Percentiles rank a stretch among this genome's conserved stretches.
Evolutionary conservation across 140 eudicot species (phyloP).

Genomic region (Erigeron philadelphicus): DNA sequence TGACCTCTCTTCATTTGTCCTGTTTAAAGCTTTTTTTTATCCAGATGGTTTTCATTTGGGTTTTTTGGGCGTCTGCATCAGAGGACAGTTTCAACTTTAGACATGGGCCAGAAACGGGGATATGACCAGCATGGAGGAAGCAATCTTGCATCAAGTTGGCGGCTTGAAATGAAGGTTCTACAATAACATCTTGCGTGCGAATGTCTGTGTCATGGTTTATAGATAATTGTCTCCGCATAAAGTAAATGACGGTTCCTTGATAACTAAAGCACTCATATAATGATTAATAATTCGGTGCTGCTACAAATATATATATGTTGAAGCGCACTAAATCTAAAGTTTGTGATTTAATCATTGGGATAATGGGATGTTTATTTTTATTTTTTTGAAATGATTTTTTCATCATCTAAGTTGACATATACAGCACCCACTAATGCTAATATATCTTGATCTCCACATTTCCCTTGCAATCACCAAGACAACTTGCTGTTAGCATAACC

Average conservation of each 20-base stretch:
- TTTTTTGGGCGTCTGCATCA: constrained; percentile 34
- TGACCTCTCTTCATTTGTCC: constrained; percentile 24
- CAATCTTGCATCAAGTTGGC: constrained; percentile 22
- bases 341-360: constrained; percentile 17
- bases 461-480: neutral
- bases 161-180: constrained; percentile 20
- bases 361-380: too few relatives aligned
- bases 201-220: constrained; percentile 20
- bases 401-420: too few relatives aligned
- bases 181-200: constrained; percentile 15
- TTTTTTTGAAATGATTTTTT: neutral
- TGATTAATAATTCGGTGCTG: constrained; percentile 19
- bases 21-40: constrained; percentile 28
- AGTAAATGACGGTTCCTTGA: constrained; percentile 22
- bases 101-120: constrained; percentile 8
- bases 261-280: constrained; percentile 21
- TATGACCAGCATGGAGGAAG: constrained; percentile 22
- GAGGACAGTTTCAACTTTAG: constrained; percentile 13
- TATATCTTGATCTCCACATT: neutral
- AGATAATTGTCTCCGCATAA: constrained; percentile 18
- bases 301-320: constrained; percentile 14
- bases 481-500: neutral
- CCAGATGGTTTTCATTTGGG: constrained; percentile 33
- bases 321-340: constrained; percentile 8
- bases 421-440: neutral